These are phyloP conservation scores for Chytridiales sp. DNA, from an alignment of 371 early-diverging fungal genomes.

Conservation along the genomic window DNA sequence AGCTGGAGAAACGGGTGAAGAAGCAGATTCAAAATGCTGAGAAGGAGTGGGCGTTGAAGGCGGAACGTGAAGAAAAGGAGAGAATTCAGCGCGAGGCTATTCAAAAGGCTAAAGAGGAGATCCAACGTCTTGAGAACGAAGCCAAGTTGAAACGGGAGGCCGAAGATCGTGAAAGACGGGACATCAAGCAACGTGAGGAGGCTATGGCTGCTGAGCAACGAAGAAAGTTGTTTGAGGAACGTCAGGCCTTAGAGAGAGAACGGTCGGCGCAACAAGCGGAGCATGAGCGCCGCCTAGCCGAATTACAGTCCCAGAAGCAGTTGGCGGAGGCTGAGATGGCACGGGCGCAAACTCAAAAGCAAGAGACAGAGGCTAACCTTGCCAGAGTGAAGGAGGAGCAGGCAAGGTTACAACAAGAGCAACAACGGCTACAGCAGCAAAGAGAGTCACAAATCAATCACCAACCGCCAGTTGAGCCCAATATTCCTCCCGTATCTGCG, in stretches of 20 bases:
- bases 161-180: not conserved
- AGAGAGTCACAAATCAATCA: not conserved
- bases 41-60: not conserved
- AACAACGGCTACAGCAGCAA: not conserved
- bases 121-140: not conserved
- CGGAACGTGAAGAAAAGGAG: slow-evolving; percentile 3
- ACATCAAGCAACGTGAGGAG: not conserved
- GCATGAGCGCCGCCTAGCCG: not conserved
- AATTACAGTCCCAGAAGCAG: not conserved
- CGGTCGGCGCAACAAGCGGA: not conserved
- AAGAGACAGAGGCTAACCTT: not conserved
- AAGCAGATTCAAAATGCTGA: not conserved
- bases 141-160: not conserved
- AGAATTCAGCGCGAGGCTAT: not conserved
- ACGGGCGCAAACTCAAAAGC: not conserved
- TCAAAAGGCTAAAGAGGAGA: not conserved
- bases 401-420: no score
- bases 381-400: not conserved
- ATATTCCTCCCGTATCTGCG: no score
- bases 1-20: not conserved
- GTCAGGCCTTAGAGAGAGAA: not conserved
- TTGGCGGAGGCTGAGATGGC: not conserved
- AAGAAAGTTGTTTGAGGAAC: not conserved
- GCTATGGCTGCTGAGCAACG: not conserved
- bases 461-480: no score